A percentile compares a stretch with the other conserved stretches of the same genome.
These are phyloP conservation scores for Nephelium lappaceum DNA, from an alignment of 345 rosid genomes.

Conservation along the genomic window DNA sequence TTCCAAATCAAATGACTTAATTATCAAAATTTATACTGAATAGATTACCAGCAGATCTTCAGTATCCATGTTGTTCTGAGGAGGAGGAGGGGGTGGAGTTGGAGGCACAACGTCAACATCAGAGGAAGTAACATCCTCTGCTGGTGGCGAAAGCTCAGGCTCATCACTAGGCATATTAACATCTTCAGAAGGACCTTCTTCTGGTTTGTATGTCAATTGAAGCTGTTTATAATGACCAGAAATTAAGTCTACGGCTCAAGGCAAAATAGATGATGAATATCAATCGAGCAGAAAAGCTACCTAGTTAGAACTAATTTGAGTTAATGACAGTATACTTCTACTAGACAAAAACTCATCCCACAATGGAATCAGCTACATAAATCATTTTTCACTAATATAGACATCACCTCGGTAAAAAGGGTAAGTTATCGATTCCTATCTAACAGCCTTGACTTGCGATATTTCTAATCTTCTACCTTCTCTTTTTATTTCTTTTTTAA, in stretches of 20 bases:
- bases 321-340: neutral
- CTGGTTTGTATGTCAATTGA: constrained; percentile 77
- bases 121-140: constrained; percentile 46
- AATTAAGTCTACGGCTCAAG: constrained; percentile 29
- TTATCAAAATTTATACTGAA: neutral
- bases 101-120: constrained; percentile 45
- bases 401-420: neutral
- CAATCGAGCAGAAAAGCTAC: neutral
- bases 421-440: neutral
- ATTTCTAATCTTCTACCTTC: neutral
- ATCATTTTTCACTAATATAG: neutral
- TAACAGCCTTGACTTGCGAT: neutral
- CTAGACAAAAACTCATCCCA: neutral
- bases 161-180: constrained; percentile 51
- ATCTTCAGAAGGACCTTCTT: constrained; percentile 70
- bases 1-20: constrained; percentile 6
- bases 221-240: constrained; percentile 46
- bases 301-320: neutral
- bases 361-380: constrained; percentile 6
- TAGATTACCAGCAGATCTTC: constrained; percentile 81
- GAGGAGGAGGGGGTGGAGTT: constrained; percentile 50
- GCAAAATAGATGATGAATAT: neutral
- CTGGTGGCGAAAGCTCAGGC: constrained; percentile 53
- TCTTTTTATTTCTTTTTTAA: neutral
- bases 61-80: constrained; percentile 60